phyloP scores from a whole-genome alignment of 2,329 filamentous ascomycete genomes.

The Neospermospora avenae region DNA sequence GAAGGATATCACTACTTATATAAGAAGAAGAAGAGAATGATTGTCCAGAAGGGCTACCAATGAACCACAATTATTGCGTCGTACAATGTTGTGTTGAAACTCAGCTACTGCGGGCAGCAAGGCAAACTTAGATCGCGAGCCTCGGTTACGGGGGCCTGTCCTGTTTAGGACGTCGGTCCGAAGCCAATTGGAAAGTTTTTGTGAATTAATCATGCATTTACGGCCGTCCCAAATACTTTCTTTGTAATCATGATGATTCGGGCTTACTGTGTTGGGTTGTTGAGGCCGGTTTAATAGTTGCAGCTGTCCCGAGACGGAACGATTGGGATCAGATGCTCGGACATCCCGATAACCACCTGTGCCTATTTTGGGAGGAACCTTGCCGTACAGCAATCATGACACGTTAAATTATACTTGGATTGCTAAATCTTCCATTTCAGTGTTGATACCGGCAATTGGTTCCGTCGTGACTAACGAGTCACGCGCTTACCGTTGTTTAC shows the following conservation, averaged over 20 bases:
- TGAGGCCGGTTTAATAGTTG: background rate
- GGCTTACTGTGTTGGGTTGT: background rate
- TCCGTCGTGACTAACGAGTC: too few species aligned
- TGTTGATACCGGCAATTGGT: too few species aligned
- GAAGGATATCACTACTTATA: background rate
- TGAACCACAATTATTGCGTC: conserved; percentile 3
- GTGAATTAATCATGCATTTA: background rate
- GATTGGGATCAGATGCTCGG: background rate
- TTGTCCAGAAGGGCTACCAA: background rate
- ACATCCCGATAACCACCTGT: background rate
- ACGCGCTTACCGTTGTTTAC: too few species aligned
- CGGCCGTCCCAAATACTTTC: background rate
- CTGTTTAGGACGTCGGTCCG: conserved; percentile 4
- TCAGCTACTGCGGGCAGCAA: conserved; percentile 1
- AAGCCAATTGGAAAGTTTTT: background rate
- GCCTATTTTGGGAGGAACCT: background rate
- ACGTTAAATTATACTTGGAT: too few species aligned
- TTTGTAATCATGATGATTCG: background rate
- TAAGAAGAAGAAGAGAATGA: background rate
- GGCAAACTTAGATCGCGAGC: background rate
- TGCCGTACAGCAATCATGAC: too few species aligned
- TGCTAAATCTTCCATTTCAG: too few species aligned
- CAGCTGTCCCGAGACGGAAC: background rate
- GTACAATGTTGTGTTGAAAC: conserved; percentile 6
- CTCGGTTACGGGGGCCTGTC: conserved; percentile 10